These are phyloP conservation scores for Penicillium cosmopolitanum DNA, from an alignment of 495 filamentous ascomycete species.

Conservation along the genomic window DNA sequence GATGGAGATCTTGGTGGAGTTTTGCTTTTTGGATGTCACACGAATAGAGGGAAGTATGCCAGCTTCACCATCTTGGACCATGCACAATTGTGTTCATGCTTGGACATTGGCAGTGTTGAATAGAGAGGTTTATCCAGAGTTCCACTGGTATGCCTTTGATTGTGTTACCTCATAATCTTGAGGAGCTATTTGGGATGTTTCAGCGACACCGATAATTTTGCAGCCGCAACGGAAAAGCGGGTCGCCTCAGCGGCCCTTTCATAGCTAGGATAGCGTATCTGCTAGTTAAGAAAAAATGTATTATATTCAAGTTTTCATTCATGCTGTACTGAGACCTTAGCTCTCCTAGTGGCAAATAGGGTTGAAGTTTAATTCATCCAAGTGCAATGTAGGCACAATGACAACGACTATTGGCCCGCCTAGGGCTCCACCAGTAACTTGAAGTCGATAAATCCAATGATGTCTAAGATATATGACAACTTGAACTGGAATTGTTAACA, in stretches of 20 bases:
- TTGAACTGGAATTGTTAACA: not conserved
- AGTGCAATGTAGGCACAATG: too few species aligned
- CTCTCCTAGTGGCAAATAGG: not conserved
- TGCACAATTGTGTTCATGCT: slow-evolving; percentile 19
- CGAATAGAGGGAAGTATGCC: not conserved
- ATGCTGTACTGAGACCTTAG: not conserved
- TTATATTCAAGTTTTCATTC: not conserved
- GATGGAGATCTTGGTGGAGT: slow-evolving; percentile 9
- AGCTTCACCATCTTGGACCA: slow-evolving; percentile 9
- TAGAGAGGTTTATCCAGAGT: slow-evolving; percentile 3
- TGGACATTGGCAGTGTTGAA: slow-evolving; percentile 16
- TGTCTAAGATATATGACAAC: not conserved
- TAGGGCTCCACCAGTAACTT: too few species aligned
- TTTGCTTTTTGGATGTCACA: slow-evolving; percentile 12
- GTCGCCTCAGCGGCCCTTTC: too few species aligned
- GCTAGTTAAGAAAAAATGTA: not conserved
- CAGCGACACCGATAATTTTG: too few species aligned
- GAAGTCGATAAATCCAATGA: too few species aligned
- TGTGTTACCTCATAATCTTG: slow-evolving; percentile 1
- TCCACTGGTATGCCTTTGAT: slow-evolving; percentile 21
- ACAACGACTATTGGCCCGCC: too few species aligned
- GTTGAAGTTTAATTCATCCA: too few species aligned
- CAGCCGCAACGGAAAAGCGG: too few species aligned
- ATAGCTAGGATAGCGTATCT: not conserved
- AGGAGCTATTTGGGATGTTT: too few species aligned